Percentiles rank a stretch among this genome's conserved stretches.
phyloP scores from a whole-genome alignment of 2,329 filamentous ascomycete genomes.

The Thielaviopsis populi region DNA sequence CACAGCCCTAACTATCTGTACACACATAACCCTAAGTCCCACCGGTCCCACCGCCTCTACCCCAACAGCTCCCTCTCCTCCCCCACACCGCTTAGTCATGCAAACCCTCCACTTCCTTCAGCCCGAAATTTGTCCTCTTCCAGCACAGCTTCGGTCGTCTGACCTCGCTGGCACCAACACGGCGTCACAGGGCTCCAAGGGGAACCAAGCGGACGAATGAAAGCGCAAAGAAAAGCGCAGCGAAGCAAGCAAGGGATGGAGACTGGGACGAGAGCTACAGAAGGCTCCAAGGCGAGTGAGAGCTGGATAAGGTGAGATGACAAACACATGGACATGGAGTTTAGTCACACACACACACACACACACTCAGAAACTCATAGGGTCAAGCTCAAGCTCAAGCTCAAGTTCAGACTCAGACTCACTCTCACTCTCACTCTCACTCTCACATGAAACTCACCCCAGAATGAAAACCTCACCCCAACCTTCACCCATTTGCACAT shows the following conservation, averaged over 20 bases:
- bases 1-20: not conserved
- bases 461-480: not conserved
- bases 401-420: no score
- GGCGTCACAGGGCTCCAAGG: no score
- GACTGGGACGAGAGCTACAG: no score
- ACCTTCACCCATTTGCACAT: not conserved
- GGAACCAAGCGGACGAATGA: no score
- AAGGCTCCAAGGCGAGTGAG: no score
- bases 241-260: no score
- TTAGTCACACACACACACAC: no score
- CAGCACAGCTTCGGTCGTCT: not conserved
- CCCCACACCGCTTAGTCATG: not conserved
- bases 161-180: not conserved
- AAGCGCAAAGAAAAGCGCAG: no score
- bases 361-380: no score
- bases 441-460: not conserved
- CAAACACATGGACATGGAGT: no score
- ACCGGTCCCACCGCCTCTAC: not conserved
- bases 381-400: no score
- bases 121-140: not conserved
- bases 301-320: no score
- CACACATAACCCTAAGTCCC: not conserved
- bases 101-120: not conserved
- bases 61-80: not conserved
- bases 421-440: not conserved